Conservation (phyloP, 2,329 filamentous ascomycete species). For the Aspergillus vadensis region DNA sequence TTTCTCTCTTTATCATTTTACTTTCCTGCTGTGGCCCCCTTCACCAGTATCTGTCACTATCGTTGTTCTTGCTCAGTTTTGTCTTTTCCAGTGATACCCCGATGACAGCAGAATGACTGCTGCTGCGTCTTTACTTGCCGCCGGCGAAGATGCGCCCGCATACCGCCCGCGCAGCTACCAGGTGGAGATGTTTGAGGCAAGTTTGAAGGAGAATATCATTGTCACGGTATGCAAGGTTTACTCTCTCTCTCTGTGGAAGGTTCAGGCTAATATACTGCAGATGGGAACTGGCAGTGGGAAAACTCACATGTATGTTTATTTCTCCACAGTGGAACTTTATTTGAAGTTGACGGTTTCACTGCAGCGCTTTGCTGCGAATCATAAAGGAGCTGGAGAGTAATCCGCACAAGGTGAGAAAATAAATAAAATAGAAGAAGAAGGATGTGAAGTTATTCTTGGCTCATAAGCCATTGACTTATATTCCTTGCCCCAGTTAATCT, state of each 20-base stretch:
- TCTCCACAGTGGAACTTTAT: background rate
- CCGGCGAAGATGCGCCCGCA: conserved; percentile 11
- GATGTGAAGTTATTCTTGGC: background rate
- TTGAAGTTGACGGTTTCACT: background rate
- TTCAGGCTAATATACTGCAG: conserved; percentile 40
- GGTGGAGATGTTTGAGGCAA: conserved; percentile 72
- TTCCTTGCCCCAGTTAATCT: conserved; percentile 50
- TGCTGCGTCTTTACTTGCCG: background rate
- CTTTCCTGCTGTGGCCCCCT: background rate
- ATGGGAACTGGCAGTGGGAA: conserved; percentile 83
- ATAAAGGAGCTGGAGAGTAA: conserved; percentile 61
- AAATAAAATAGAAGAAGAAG: no score
- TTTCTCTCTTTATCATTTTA: background rate
- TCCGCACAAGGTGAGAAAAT: conserved; percentile 54
- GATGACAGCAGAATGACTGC: conserved; percentile 14
- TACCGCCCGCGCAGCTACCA: conserved; percentile 63
- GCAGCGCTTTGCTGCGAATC: conserved; percentile 69
- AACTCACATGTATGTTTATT: conserved; percentile 67
- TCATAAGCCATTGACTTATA: background rate
- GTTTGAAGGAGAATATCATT: conserved; percentile 69
- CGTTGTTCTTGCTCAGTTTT: background rate
- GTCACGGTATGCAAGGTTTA: conserved; percentile 57
- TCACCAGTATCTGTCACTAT: background rate
- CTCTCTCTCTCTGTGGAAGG: background rate
- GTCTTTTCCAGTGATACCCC: background rate